Base-by-base conservation (phyloP, 306 rosid genomes). In the Quercus wislizeni region DNA sequence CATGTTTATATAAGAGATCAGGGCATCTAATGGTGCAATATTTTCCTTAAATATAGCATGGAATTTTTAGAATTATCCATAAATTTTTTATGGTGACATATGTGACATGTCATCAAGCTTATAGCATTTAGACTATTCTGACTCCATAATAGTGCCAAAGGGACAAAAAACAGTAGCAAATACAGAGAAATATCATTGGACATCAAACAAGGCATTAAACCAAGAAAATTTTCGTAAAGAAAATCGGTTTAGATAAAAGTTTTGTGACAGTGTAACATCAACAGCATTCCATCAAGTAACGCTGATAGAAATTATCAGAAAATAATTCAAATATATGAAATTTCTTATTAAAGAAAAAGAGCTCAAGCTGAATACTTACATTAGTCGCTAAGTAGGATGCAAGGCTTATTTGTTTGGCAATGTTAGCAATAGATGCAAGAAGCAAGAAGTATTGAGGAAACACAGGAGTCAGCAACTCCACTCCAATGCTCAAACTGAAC, bases 401-500 rank as follows among this genome's bases (percentile, higher is more conserved):
- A 78, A 92, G 76, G 79, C 98, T 94, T 80, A 94, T 92, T 89
- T 94, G 98, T 81, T 94, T 94, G 54, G 92, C 92, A 69, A 91
- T 88, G 83, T 91, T 94, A 86, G 98, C 98, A 74, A 92, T 80
- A 38, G 97, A 84, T 74, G 98, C 98, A 58, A 94, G 97, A 78
- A 94, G 84, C 89, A 92, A 86, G 83, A 94, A 94, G 85, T 82
- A 85, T 63, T 57, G 88, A 43, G 97, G 97, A 84, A 88, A 88
- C 54, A 76, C 77, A 31, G 98, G 97, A 72, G 98, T 94, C 78
- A 94, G 87, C 86, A 92, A 83, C 88, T 94, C 98, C 64, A 94
- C 93, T 83, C 94, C 97, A 73, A 92, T 83, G 88, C 98, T 88
- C 81, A 90, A 86, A 78, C 80, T 89, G 87, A 91, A 92, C 55